phyloP scores from a whole-genome alignment of 192 early-diverging fungal genomes.

The Rhizophagus sp. region DNA sequence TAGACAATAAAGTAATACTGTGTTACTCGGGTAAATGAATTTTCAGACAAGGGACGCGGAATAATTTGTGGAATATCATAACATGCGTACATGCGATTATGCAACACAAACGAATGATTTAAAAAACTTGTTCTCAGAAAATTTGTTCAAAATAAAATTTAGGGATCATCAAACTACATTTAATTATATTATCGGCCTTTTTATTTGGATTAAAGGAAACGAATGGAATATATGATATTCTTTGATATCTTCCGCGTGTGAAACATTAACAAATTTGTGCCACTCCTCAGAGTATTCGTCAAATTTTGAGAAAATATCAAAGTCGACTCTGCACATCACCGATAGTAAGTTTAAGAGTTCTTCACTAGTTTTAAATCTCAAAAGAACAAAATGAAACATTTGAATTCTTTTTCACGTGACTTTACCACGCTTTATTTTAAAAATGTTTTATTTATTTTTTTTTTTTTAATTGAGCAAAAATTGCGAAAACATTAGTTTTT shows the following conservation, averaged over 20 bases:
- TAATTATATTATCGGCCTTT: not conserved
- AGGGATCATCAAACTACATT: not conserved
- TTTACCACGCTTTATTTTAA: not conserved
- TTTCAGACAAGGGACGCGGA: not conserved
- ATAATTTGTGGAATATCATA: not conserved
- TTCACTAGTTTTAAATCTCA: too few species aligned
- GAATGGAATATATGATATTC: too few species aligned
- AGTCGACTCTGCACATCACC: too few species aligned
- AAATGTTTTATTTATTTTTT: not conserved
- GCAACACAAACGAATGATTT: not conserved
- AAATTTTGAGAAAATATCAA: too few species aligned
- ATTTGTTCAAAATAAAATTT: not conserved
- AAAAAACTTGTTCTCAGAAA: not conserved
- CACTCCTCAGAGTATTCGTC: too few species aligned
- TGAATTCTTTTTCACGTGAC: not conserved
- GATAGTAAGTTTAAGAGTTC: too few species aligned
- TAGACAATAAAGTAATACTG: conserved; percentile 9
- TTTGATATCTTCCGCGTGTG: too few species aligned
- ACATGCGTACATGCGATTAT: not conserved
- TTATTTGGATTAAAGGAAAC: too few species aligned
- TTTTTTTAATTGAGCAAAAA: not conserved
- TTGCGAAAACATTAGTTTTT: not conserved
- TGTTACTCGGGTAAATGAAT: conserved; percentile 11
- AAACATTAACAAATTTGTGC: too few species aligned
- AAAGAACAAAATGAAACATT: too few species aligned